Percentiles rank a stretch among this genome's conserved stretches.
Evolutionary conservation across 2,329 filamentous ascomycete species (phyloP).

Genomic region (Ceratocystiopsis brevicomis): DNA sequence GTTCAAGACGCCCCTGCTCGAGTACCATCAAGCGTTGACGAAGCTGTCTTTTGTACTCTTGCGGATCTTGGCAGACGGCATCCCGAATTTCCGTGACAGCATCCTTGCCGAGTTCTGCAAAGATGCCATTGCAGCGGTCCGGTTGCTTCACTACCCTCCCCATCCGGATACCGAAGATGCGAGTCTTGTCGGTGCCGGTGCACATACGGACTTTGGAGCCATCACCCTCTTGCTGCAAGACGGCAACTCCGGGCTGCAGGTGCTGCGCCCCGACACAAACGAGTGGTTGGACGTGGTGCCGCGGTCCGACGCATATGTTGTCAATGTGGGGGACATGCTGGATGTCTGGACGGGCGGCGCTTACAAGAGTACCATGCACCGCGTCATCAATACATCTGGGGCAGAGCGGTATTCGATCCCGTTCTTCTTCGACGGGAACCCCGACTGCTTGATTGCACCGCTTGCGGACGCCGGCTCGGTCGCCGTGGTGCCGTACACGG

Average conservation of each 20-base stretch:
- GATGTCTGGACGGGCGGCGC: conserved; percentile 29
- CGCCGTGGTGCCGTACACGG: neutral
- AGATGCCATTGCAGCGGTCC: conserved; percentile 22
- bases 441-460: neutral
- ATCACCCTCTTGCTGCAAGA: conserved; percentile 34
- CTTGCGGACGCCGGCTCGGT: neutral
- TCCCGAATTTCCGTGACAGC: conserved; percentile 18
- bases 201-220: conserved; percentile 33
- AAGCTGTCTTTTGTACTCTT: conserved; percentile 21
- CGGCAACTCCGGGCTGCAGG: conserved; percentile 25
- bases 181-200: conserved; percentile 16
- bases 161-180: conserved; percentile 11
- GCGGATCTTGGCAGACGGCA: conserved; percentile 20
- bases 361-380: conserved; percentile 34
- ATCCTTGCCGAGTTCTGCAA: conserved; percentile 24
- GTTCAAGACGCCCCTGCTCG: conserved; percentile 20
- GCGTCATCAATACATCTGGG: conserved; percentile 32
- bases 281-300: conserved; percentile 26
- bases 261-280: conserved; percentile 11
- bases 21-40: conserved; percentile 17
- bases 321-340: conserved; percentile 32
- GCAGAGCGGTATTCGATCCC: conserved; percentile 36
- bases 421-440: conserved; percentile 20
- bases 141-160: conserved; percentile 29
- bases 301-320: conserved; percentile 25